Evolutionary conservation across 257 asterid genomes (phyloP).

Genomic region (Ajuga chamaepitys): DNA sequence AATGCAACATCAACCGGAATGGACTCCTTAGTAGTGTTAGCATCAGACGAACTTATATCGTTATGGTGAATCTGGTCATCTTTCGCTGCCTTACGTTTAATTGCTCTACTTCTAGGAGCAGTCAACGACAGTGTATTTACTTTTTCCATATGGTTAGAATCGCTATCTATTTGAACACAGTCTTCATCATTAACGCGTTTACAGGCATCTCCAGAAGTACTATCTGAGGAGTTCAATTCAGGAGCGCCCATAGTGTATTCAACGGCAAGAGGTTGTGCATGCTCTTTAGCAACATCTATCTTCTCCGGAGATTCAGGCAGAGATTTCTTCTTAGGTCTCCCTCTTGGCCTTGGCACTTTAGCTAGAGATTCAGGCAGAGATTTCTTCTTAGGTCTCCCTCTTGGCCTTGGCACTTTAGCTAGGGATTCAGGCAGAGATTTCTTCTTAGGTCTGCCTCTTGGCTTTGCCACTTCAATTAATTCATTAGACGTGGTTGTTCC

Average conservation of each 20-base stretch:
- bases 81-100: constrained; percentile 23
- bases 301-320: constrained; percentile 23
- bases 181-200: constrained; percentile 13
- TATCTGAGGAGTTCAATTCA: constrained; percentile 4
- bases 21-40: constrained; percentile 15
- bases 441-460: constrained; percentile 45
- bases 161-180: constrained; percentile 11
- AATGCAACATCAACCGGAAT: constrained; percentile 56
- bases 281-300: constrained; percentile 15
- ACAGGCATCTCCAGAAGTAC: constrained; percentile 14
- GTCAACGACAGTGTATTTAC: constrained; percentile 8
- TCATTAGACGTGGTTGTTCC: constrained; percentile 12
- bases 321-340: constrained; percentile 40
- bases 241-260: constrained; percentile 26
- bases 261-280: constrained; percentile 24
- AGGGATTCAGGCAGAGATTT: constrained; percentile 27
- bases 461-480: constrained; percentile 19
- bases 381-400: constrained; percentile 41
- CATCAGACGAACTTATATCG: constrained; percentile 14
- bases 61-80: constrained; percentile 17
- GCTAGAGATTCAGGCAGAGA: constrained; percentile 26
- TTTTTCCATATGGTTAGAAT: constrained; percentile 11
- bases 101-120: constrained; percentile 20
- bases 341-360: constrained; percentile 31
- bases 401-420: constrained; percentile 36